phyloP scores from a whole-genome alignment of 805 yeast species.

The Saturnispora quitensis region DNA sequence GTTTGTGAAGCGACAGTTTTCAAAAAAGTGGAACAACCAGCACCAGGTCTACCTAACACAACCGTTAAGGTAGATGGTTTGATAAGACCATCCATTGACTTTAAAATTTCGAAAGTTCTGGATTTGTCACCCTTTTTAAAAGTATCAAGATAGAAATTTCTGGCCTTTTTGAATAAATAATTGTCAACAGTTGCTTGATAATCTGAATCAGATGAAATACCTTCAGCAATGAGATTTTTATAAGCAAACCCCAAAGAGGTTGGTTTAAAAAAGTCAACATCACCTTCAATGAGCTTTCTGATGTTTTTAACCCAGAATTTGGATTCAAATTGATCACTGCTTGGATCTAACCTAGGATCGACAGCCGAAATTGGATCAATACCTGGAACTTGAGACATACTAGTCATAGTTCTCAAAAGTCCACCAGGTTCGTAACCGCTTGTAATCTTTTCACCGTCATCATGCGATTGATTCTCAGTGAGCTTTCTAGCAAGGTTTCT shows the following conservation, averaged over 20 bases:
- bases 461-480: conserved; percentile 17
- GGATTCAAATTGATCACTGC: conserved; percentile 47
- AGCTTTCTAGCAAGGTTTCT: conserved; percentile 35
- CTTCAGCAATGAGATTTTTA: conserved; percentile 49
- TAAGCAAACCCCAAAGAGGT: conserved; percentile 51
- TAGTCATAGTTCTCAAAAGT: conserved; percentile 31
- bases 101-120: conserved; percentile 42
- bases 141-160: conserved; percentile 20
- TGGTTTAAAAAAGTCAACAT: conserved; percentile 57
- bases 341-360: conserved; percentile 48
- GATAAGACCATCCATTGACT: conserved; percentile 57
- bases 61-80: conserved; percentile 59
- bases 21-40: conserved; percentile 66
- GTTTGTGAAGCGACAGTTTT: conserved; percentile 52
- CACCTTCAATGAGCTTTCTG: conserved; percentile 41
- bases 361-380: conserved; percentile 28
- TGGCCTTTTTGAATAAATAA: conserved; percentile 28
- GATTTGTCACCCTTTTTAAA: conserved; percentile 23
- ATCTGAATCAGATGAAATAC: conserved; percentile 60
- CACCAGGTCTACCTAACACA: conserved; percentile 74
- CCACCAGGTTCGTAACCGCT: conserved; percentile 10
- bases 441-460: background rate
- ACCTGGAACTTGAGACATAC: conserved; percentile 48
- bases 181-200: conserved; percentile 53
- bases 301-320: conserved; percentile 61